Percentiles rank a stretch among this genome's conserved stretches.
These are phyloP conservation scores for Dendrobium nobile DNA, from an alignment of 106 monocot species.

Conservation along the genomic window DNA sequence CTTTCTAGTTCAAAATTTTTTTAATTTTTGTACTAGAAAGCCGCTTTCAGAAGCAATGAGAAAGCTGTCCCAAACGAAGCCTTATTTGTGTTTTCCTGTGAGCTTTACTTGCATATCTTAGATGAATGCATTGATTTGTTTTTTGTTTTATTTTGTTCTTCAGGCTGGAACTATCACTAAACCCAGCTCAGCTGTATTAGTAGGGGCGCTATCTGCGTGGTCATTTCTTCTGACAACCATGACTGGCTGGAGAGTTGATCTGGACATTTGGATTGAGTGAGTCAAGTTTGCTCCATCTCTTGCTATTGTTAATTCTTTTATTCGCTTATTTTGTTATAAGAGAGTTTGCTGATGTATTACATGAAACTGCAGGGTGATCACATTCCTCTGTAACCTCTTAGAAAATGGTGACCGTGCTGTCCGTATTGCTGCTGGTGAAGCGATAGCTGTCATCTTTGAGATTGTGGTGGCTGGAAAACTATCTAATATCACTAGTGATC, in stretches of 20 bases:
- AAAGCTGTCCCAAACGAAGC: too few species aligned
- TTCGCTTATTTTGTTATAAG: not conserved
- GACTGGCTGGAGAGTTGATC: conserved; percentile 43
- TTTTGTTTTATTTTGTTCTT: not conserved
- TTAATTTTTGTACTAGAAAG: too few species aligned
- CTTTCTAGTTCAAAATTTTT: too few species aligned
- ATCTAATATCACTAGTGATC: conserved; percentile 26
- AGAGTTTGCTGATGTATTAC: not conserved
- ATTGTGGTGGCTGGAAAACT: conserved; percentile 42
- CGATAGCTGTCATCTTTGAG: conserved; percentile 76
- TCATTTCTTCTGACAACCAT: conserved; percentile 81
- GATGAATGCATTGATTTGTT: not conserved
- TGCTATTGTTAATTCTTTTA: not conserved
- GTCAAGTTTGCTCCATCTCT: conserved; percentile 12
- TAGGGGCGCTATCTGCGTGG: conserved; percentile 84
- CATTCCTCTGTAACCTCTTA: conserved; percentile 59
- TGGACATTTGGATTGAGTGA: conserved; percentile 88
- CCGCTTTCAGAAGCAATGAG: too few species aligned
- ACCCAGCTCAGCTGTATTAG: conserved; percentile 44
- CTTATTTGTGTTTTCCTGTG: too few species aligned
- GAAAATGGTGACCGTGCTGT: conserved; percentile 81
- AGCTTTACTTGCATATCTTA: not conserved
- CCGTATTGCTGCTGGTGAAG: conserved; percentile 97
- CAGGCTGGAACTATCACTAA: conserved; percentile 50
- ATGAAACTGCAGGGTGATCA: conserved; percentile 42